Evolutionary conservation across 352 stramenopile species (phyloP).

Genomic region (Detonula confervacea): DNA sequence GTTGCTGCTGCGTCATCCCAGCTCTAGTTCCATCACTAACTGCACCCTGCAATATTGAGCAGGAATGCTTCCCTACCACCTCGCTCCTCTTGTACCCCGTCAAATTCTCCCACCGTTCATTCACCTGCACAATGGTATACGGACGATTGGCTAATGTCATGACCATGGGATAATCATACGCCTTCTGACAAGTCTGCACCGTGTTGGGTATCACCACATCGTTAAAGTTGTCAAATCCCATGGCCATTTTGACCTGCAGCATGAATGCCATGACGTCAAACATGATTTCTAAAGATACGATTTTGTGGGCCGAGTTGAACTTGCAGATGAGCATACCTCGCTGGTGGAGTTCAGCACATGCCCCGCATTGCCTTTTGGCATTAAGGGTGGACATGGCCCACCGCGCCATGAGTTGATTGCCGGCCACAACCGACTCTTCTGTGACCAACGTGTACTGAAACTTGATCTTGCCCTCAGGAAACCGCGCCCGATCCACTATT

Average conservation of each 20-base stretch:
- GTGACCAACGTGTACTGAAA: slow-evolving; percentile 84
- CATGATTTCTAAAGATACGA: slow-evolving; percentile 82
- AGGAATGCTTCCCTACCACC: slow-evolving; percentile 77
- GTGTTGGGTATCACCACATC: slow-evolving; percentile 82
- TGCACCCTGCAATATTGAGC: slow-evolving; percentile 68
- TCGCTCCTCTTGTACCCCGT: slow-evolving; percentile 77
- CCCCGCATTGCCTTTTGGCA: slow-evolving; percentile 65
- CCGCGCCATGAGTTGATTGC: slow-evolving; percentile 84
- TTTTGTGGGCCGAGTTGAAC: slow-evolving; percentile 83
- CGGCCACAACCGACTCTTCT: slow-evolving; percentile 77
- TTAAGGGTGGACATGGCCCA: slow-evolving; percentile 83
- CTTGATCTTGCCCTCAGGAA: slow-evolving; percentile 74
- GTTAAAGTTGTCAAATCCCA: slow-evolving; percentile 78
- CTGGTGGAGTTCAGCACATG: slow-evolving; percentile 76
- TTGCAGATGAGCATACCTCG: slow-evolving; percentile 85
- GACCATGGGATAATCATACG: slow-evolving; percentile 80
- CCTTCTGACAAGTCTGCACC: slow-evolving; percentile 79
- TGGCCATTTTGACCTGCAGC: slow-evolving; percentile 84
- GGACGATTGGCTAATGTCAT: slow-evolving; percentile 79
- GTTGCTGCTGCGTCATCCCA: too few relatives aligned
- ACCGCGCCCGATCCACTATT: slow-evolving; percentile 75
- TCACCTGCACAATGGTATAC: slow-evolving; percentile 85
- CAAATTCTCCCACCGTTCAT: slow-evolving; percentile 84
- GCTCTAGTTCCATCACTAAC: neutral
- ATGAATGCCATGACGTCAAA: slow-evolving; percentile 88